A percentile compares a stretch with the other conserved stretches of the same genome.
These are phyloP conservation scores for Avena eriantha DNA, from an alignment of 176 grass and related monocot species.

Conservation along the genomic window DNA sequence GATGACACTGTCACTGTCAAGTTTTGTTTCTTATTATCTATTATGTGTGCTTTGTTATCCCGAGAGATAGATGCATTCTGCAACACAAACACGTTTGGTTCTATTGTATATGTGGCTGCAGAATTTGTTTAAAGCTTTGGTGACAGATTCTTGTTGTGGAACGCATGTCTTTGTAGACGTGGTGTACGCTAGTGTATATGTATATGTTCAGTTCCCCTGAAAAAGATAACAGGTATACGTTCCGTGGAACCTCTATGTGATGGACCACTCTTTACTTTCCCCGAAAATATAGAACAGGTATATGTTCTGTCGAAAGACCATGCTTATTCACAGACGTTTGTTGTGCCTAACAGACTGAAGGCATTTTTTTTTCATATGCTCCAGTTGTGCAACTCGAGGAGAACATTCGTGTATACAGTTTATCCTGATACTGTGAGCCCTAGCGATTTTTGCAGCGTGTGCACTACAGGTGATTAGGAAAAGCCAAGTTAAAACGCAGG, in stretches of 20 bases:
- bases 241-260: not conserved
- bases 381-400: not conserved
- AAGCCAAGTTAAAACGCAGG: not conserved
- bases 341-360: too few species aligned
- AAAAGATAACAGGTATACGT: not conserved
- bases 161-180: too few species aligned
- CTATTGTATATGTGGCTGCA: too few species aligned
- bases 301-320: not conserved
- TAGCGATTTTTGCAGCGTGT: not conserved
- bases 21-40: too few species aligned
- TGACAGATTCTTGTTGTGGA: too few species aligned
- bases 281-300: not conserved
- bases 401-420: not conserved
- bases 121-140: too few species aligned
- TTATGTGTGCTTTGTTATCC: too few species aligned
- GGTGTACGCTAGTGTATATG: not conserved
- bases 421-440: not conserved
- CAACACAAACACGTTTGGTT: too few species aligned
- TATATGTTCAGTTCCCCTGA: not conserved
- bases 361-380: not conserved
- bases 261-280: not conserved
- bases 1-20: too few species aligned
- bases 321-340: not conserved
- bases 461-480: not conserved
- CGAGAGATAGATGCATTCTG: too few species aligned